phyloP scores from a whole-genome alignment of 2,329 filamentous ascomycete genomes.

The Purpureocillium lavendulum region DNA sequence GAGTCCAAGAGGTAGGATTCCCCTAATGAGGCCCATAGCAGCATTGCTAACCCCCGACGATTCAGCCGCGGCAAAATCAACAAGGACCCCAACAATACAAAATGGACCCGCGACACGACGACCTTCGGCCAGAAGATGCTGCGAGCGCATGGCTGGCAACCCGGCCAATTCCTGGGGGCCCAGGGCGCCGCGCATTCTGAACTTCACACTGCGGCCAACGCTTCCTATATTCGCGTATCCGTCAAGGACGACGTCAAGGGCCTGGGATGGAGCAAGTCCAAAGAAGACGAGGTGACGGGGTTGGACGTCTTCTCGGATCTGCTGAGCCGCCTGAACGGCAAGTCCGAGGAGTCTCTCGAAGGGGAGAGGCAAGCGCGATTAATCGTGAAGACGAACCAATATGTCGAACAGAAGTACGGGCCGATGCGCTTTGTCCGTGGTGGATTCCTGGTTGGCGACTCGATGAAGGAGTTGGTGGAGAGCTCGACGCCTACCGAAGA shows the following conservation, averaged over 20 bases:
- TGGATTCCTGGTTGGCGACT: conserved; percentile 58
- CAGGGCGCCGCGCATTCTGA: conserved; percentile 66
- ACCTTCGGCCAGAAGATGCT: conserved; percentile 89
- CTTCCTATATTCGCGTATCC: conserved; percentile 75
- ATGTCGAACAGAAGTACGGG: conserved; percentile 68
- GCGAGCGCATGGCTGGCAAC: conserved; percentile 80
- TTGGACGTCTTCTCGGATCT: conserved; percentile 81
- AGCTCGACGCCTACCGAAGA: conserved; percentile 11
- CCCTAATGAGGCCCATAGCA: background rate
- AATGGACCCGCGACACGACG: conserved; percentile 75
- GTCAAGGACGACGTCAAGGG: conserved; percentile 90
- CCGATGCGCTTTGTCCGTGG: conserved; percentile 79
- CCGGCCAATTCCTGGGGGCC: conserved; percentile 74
- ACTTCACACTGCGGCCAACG: conserved; percentile 70
- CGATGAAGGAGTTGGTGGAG: conserved; percentile 33
- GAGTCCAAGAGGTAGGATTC: conserved; percentile 24
- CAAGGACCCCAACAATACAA: conserved; percentile 90
- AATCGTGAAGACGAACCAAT: conserved; percentile 63
- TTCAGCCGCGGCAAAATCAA: conserved; percentile 57
- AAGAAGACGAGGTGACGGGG: conserved; percentile 72
- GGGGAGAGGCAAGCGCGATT: conserved; percentile 61
- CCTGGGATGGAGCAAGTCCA: conserved; percentile 71
- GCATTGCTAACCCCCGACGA: conserved; percentile 6
- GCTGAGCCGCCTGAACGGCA: conserved; percentile 83
- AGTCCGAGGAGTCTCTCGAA: conserved; percentile 63